Evolutionary conservation across 2,329 filamentous ascomycete genomes (phyloP).

Genomic region (Aspergillus quadrilineatus): DNA sequence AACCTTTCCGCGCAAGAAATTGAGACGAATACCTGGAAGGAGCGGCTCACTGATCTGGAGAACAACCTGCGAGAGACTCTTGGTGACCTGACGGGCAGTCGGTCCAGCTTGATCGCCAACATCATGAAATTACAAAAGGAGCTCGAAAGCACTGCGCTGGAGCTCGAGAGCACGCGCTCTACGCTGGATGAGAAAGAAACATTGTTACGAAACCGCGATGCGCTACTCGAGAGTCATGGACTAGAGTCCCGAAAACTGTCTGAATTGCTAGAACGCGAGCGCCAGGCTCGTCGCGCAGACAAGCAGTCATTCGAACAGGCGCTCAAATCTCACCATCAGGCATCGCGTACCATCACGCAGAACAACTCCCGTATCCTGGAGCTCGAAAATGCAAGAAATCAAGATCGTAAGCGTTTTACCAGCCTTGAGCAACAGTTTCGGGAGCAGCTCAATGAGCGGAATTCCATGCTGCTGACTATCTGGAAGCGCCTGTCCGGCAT

Average conservation of each 20-base stretch:
- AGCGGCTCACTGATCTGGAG: constrained; percentile 85
- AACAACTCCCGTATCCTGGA: constrained; percentile 83
- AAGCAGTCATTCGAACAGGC: constrained; percentile 85
- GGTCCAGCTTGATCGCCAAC: constrained; percentile 79
- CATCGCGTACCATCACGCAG: constrained; percentile 78
- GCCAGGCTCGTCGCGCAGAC: constrained; percentile 78
- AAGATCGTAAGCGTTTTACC: constrained; percentile 74
- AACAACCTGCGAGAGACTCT: constrained; percentile 82
- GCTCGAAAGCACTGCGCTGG: constrained; percentile 77
- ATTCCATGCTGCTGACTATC: constrained; percentile 79
- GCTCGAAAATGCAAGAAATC: constrained; percentile 73
- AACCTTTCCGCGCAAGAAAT: constrained; percentile 79
- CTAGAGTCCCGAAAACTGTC: constrained; percentile 81
- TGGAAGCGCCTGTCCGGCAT: constrained; percentile 86
- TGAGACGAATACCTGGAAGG: constrained; percentile 87
- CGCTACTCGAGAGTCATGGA: constrained; percentile 81
- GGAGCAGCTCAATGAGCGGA: constrained; percentile 85
- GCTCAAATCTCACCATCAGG: constrained; percentile 82
- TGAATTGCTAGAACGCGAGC: constrained; percentile 89
- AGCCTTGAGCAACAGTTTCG: constrained; percentile 76
- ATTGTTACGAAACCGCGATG: constrained; percentile 83
- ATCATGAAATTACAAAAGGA: constrained; percentile 86
- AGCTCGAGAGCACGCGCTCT: constrained; percentile 75
- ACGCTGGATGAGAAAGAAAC: constrained; percentile 86
- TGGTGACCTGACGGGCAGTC: constrained; percentile 81